Evolutionary conservation across 208 protist genomes (phyloP).

Genomic region (Crithidia thermophila): DNA sequence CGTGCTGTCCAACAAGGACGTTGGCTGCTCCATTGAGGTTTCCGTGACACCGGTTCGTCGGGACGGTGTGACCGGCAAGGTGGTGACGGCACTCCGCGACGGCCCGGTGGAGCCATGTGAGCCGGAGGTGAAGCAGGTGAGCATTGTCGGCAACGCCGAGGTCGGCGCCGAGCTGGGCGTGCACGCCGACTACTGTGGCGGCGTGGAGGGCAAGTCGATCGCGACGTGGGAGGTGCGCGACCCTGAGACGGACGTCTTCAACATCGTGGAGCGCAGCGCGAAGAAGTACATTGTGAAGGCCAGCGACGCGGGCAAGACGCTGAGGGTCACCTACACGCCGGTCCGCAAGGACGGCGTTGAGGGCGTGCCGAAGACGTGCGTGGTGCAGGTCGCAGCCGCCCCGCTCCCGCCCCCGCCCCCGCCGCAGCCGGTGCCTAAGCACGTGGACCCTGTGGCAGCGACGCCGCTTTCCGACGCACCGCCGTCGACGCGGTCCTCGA

Average conservation of each 20-base stretch:
- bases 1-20: slow-evolving; percentile 71
- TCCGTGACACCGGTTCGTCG: slow-evolving; percentile 81
- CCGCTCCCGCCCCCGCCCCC: slow-evolving; percentile 8
- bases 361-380: slow-evolving; percentile 72
- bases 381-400: slow-evolving; percentile 44
- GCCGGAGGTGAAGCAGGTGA: slow-evolving; percentile 68
- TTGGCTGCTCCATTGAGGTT: slow-evolving; percentile 89
- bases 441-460: slow-evolving; percentile 11
- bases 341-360: slow-evolving; percentile 73
- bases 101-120: slow-evolving; percentile 50
- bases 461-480: slow-evolving; percentile 1
- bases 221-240: slow-evolving; percentile 77
- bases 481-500: slow-evolving; percentile 17
- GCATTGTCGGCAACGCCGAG: slow-evolving; percentile 66
- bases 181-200: slow-evolving; percentile 79
- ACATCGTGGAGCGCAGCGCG: slow-evolving; percentile 47
- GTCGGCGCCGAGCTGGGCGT: slow-evolving; percentile 65
- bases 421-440: slow-evolving; percentile 21
- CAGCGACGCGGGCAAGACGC: slow-evolving; percentile 74
- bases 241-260: slow-evolving; percentile 61
- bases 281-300: slow-evolving; percentile 62
- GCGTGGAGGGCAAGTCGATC: slow-evolving; percentile 64
- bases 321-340: slow-evolving; percentile 86
- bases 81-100: slow-evolving; percentile 50
- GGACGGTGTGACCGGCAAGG: slow-evolving; percentile 76